A percentile compares a stretch with the other conserved stretches of the same genome.
Evolutionary conservation across 1,139 yeast species (phyloP).

Genomic region (Debaryomyces subglobosus): DNA sequence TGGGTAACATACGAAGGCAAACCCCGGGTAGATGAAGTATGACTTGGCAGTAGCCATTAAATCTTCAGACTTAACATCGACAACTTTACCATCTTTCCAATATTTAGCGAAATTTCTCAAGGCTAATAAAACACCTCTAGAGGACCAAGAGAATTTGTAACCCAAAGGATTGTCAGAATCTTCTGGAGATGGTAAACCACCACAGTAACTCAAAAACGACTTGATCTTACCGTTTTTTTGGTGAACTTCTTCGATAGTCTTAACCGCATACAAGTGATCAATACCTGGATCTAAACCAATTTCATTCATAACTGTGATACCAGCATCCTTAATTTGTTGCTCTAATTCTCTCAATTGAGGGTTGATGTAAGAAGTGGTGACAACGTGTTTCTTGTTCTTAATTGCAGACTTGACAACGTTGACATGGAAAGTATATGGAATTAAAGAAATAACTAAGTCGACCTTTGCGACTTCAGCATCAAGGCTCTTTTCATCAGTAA

Average conservation of each 20-base stretch:
- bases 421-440: constrained; percentile 95
- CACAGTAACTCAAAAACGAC: constrained; percentile 94
- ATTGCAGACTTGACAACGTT: constrained; percentile 92
- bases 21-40: constrained; percentile 94
- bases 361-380: constrained; percentile 94
- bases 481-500: constrained; percentile 72
- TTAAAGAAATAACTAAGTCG: constrained; percentile 90
- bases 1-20: constrained; percentile 92
- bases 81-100: constrained; percentile 85
- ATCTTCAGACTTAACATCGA: constrained; percentile 80
- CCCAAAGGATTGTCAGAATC: constrained; percentile 97
- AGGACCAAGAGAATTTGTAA: constrained; percentile 98
- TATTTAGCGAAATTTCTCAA: constrained; percentile 90
- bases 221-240: constrained; percentile 86
- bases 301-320: constrained; percentile 89
- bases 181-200: constrained; percentile 98
- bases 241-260: constrained; percentile 97
- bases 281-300: constrained; percentile 98
- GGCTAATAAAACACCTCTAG: constrained; percentile 96
- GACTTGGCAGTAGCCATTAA: constrained; percentile 96
- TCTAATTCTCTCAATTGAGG: constrained; percentile 87
- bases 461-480: constrained; percentile 75
- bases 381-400: constrained; percentile 87
- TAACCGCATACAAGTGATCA: constrained; percentile 96
- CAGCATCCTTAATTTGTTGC: constrained; percentile 78